Evolutionary conservation across 805 yeast genomes (phyloP), one percentile per base, ranked within the genome.

Genomic region (Candida corydali): DNA sequence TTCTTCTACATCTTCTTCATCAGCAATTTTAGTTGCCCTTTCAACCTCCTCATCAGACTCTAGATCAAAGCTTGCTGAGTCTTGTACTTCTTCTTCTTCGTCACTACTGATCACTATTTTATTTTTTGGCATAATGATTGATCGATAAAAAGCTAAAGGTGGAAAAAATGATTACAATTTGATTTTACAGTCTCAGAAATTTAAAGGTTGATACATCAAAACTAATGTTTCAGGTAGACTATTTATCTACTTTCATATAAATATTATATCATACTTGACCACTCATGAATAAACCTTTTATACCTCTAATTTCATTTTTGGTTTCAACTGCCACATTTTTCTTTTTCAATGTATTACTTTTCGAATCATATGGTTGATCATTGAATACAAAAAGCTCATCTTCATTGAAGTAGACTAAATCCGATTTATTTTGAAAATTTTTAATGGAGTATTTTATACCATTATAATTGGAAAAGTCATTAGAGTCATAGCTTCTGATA

Each of bases 271-370:
- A n/a, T n/a, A n/a, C n/a, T n/a, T n/a, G n/a, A n/a, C 73, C 73
- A 45, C 70, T 65, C 68, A 67, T 66, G 39, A 46, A 66, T 46
- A 62, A 43, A n/a, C 73, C 73, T 49, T 67, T 67, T 27, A 67
- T 61, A 32, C 61, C 50, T 36, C 73, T 50, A n/a, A 67, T 60
- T 34, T 60, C 66, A 36, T 54, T 59, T 42, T 55, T 61, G 18
- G 57, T 55, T 24, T 64, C 70, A 11, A 52, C 45, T 1, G 60
- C 59, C 43, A 65, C 43, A 38, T 61, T 61, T 36, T 45, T 52
- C 47, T 48, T 57, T 19, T 44, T 45, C 26, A 34, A 17, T 7
- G 42, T 27, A 26, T 37, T 32, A n/a, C 10, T 18, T 24, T 42
- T 17, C 5, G 3, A 16, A 6, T 34, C 8, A 6, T 14, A 4